A percentile compares a stretch with the other conserved stretches of the same genome.
Conservation (phyloP, 352 stramenopile genomes). For the Globisporangium parvum region DNA sequence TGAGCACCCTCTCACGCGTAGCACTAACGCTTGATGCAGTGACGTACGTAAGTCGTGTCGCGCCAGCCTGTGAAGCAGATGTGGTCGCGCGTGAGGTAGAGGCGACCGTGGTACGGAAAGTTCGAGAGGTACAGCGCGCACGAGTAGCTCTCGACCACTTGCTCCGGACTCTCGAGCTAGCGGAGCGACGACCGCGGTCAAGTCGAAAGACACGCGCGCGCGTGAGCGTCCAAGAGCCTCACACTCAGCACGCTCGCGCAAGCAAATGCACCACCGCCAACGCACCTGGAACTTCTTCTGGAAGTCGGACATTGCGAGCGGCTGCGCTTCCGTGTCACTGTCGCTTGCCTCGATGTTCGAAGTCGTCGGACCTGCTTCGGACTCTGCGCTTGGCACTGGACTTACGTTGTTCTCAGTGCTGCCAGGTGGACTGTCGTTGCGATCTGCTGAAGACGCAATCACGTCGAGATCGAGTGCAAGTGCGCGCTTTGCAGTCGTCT, state of each 20-base stretch:
- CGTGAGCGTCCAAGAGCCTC: not conserved
- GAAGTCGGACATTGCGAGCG: conserved; percentile 61
- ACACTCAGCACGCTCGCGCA: not conserved
- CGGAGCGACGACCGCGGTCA: not conserved
- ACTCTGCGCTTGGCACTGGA: conserved; percentile 2
- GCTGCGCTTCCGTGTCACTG: conserved; percentile 28
- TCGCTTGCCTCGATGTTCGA: conserved; percentile 13
- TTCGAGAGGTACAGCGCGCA: conserved; percentile 76
- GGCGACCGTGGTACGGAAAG: conserved; percentile 72
- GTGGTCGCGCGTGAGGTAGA: conserved; percentile 71
- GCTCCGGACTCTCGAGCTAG: conserved; percentile 59
- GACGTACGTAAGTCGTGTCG: conserved; percentile 71
- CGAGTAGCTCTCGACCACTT: conserved; percentile 82
- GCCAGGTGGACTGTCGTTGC: not conserved
- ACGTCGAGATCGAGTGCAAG: conserved; percentile 11
- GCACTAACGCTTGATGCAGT: not conserved
- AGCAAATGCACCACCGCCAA: not conserved
- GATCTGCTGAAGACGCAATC: conserved; percentile 3
- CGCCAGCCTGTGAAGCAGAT: conserved; percentile 82
- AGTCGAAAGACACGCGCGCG: not conserved
- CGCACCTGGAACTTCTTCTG: conserved; percentile 80
- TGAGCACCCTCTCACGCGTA: not conserved
- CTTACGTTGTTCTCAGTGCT: not conserved
- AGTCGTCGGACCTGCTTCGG: conserved; percentile 1
- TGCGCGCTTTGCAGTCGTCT: conserved; percentile 1